A percentile compares a stretch with the other conserved stretches of the same genome.
phyloP scores from a whole-genome alignment of 1,284 basidiomycete genomes.

The Cutaneotrichosporon sp. region DNA sequence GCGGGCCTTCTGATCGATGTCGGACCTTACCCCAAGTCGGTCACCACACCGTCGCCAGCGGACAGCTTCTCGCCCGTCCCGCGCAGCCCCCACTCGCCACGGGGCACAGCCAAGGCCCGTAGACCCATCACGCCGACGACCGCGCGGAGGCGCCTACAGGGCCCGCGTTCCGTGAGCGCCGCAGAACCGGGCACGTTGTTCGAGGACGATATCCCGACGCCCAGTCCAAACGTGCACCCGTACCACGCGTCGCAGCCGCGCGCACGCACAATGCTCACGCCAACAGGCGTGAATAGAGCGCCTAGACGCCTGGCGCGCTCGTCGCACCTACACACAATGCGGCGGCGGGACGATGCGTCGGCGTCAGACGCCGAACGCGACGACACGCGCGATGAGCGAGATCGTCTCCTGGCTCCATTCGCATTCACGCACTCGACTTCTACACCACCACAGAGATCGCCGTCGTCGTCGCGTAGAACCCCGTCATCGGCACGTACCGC shows the following conservation, averaged over 20 bases:
- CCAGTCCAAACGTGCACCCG: conserved; percentile 1
- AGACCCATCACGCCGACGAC: not conserved
- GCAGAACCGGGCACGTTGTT: not conserved
- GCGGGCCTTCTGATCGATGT: conserved; percentile 37
- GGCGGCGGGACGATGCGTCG: conserved; percentile 12
- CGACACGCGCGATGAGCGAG: not conserved
- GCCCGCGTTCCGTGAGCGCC: not conserved
- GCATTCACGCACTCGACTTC: not conserved
- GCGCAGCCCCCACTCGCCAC: not conserved
- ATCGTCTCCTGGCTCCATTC: not conserved
- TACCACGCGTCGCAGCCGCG: not conserved
- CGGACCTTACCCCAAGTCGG: not conserved
- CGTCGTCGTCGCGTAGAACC: no score
- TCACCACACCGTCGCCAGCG: not conserved
- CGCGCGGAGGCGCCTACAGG: not conserved
- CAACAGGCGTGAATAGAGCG: no score
- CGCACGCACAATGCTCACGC: not conserved
- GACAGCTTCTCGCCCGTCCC: not conserved
- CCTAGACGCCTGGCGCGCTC: conserved; percentile 25
- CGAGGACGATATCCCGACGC: not conserved
- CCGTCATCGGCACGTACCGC: no score
- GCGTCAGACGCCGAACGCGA: conserved; percentile 3
- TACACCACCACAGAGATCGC: no score
- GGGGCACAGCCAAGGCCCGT: not conserved
- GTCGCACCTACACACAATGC: conserved; percentile 38